Conservation (phyloP, 345 rosid species). For the Isatis tinctoria region DNA sequence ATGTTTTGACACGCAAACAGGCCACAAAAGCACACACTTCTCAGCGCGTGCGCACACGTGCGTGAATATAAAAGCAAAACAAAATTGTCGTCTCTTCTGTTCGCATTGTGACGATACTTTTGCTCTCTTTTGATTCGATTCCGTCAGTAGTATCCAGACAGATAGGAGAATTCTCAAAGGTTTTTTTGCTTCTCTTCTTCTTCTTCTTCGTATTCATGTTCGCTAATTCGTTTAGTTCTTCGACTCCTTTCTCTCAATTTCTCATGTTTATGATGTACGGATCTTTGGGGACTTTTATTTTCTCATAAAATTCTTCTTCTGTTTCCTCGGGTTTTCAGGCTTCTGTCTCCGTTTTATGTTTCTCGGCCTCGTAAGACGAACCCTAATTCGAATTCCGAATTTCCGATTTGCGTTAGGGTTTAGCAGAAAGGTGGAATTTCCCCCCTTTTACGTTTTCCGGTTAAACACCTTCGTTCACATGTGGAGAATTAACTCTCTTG, state of each 20-base stretch:
- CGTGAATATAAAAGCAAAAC: not conserved
- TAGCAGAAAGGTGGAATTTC: not conserved
- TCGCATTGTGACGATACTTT: not conserved
- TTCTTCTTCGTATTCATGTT: not conserved
- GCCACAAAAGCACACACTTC: not conserved
- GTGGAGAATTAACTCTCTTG: not conserved
- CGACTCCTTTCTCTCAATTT: not conserved
- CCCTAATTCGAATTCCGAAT: constrained; percentile 4
- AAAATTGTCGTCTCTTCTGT: not conserved
- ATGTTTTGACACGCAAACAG: not conserved
- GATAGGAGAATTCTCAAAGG: not conserved
- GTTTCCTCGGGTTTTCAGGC: not conserved
- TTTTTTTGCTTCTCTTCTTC: not conserved
- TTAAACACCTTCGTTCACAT: not conserved
- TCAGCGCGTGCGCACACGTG: constrained; percentile 9
- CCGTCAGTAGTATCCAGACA: not conserved
- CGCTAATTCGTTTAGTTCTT: not conserved
- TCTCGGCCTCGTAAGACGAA: not conserved
- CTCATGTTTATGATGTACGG: not conserved
- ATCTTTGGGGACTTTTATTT: not conserved
- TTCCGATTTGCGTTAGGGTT: constrained; percentile 24
- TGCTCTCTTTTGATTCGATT: not conserved
- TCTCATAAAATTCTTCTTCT: not conserved
- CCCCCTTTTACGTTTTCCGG: not conserved
- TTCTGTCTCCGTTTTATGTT: not conserved